A percentile compares a stretch with the other conserved stretches of the same genome.
Conservation (phyloP, 352 stramenopile species). For the Pythium phragmitis region DNA sequence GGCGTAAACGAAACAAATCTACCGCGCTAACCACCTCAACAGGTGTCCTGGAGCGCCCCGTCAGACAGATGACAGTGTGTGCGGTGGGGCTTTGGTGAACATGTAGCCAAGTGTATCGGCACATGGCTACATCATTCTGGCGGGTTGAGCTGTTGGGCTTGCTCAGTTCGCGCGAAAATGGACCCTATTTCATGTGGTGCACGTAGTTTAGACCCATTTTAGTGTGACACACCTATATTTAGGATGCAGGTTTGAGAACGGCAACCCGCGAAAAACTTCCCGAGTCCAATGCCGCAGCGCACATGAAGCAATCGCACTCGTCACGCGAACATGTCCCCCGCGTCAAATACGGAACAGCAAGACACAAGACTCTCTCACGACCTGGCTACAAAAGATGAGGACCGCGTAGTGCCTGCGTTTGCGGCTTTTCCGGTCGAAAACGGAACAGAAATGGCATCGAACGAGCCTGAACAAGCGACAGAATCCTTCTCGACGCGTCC, state of each 20-base stretch:
- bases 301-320: constrained; percentile 1
- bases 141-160: background rate
- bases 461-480: background rate
- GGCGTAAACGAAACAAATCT: no score
- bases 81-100: background rate
- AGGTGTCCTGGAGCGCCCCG: no score
- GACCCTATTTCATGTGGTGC: background rate
- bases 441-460: background rate
- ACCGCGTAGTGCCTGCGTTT: background rate
- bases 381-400: background rate
- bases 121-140: constrained; percentile 11
- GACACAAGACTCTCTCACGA: background rate
- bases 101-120: background rate
- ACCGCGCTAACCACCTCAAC: no score
- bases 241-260: background rate
- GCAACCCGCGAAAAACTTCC: background rate
- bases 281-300: background rate
- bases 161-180: background rate
- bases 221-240: background rate
- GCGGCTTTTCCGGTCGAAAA: constrained; percentile 1
- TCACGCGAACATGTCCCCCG: constrained; percentile 3
- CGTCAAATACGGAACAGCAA: background rate
- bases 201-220: background rate
- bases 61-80: no score
- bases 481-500: background rate